Percentiles rank a stretch among this genome's conserved stretches.
Conservation (phyloP, 441 rosid genomes). For the Gossypium schwendimanii region DNA sequence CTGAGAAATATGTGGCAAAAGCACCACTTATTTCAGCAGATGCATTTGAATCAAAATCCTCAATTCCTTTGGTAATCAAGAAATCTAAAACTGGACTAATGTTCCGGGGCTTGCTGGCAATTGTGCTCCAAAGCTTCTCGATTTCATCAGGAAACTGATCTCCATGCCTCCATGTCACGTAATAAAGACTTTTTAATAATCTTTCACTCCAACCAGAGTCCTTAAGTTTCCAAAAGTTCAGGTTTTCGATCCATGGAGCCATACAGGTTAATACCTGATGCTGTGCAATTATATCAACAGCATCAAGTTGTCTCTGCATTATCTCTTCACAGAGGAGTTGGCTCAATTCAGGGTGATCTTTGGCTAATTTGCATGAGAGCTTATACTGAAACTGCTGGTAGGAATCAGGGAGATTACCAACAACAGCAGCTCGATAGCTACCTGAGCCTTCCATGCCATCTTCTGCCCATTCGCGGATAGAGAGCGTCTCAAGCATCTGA, state of each 20-base stretch:
- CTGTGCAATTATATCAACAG: slow-evolving; percentile 98
- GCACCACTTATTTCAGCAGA: slow-evolving; percentile 99
- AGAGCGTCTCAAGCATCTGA: slow-evolving; percentile 99
- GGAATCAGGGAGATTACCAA: slow-evolving; percentile 98
- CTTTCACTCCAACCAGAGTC: slow-evolving; percentile 99
- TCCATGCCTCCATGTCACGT: slow-evolving; percentile 97
- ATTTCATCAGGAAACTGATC: slow-evolving; percentile 99
- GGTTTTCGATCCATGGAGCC: slow-evolving; percentile 99
- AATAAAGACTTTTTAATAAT: slow-evolving; percentile 84
- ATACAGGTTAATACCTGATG: slow-evolving; percentile 98
- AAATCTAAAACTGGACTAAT: slow-evolving; percentile 97
- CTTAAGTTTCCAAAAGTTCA: slow-evolving; percentile 96
- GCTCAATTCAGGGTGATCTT: slow-evolving; percentile 95
- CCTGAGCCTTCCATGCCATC: slow-evolving; percentile 85
- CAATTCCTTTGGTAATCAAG: slow-evolving; percentile 94
- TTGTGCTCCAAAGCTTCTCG: slow-evolving; percentile 98
- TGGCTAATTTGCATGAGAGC: slow-evolving; percentile 93
- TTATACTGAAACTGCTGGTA: slow-evolving; percentile 98
- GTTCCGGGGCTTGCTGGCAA: slow-evolving; percentile 93
- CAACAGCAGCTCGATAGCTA: slow-evolving; percentile 96
- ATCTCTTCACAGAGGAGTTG: slow-evolving; percentile 98
- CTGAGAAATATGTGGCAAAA: slow-evolving; percentile 96
- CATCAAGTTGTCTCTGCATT: slow-evolving; percentile 99
- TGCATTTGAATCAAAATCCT: slow-evolving; percentile 98
- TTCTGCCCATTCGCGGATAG: slow-evolving; percentile 96